A percentile compares a stretch with the other conserved stretches of the same genome.
Evolutionary conservation across 2,329 filamentous ascomycete genomes (phyloP).

Genomic region (Boeremia lycopersici): DNA sequence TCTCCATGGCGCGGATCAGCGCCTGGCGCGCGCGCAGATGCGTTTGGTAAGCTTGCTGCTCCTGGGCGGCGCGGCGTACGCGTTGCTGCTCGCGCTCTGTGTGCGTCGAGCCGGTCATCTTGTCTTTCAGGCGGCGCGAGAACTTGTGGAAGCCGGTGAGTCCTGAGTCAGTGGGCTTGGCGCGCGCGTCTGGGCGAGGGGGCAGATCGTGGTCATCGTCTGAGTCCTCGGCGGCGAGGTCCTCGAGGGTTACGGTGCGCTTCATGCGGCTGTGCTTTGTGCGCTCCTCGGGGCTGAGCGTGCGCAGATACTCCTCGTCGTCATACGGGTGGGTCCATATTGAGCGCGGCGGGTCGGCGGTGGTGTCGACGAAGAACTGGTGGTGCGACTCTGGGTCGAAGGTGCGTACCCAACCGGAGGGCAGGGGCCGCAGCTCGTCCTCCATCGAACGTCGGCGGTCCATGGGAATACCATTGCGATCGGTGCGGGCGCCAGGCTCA

Average conservation of each 20-base stretch:
- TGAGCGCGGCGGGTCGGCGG: conserved; percentile 58
- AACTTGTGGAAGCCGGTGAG: conserved; percentile 52
- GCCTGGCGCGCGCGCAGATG: conserved; percentile 59
- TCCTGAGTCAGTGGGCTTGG: conserved; percentile 18
- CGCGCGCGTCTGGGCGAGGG: conserved; percentile 8
- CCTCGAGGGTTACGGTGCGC: conserved; percentile 48
- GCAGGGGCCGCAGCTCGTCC: conserved; percentile 62
- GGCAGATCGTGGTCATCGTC: conserved; percentile 35
- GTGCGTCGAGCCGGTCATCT: conserved; percentile 63
- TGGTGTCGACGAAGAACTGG: conserved; percentile 69
- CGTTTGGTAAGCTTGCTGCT: conserved; percentile 58
- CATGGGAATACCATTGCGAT: conserved; percentile 60
- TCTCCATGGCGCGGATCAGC: conserved; percentile 58
- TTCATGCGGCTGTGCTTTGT: conserved; percentile 52
- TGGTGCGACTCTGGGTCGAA: conserved; percentile 61
- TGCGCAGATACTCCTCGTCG: conserved; percentile 59
- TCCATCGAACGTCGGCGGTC: conserved; percentile 64
- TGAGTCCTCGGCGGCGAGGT: conserved; percentile 52
- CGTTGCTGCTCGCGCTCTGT: conserved; percentile 58
- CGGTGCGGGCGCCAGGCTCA: conserved; percentile 36
- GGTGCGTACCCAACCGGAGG: conserved; percentile 62
- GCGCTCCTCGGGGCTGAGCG: conserved; percentile 57
- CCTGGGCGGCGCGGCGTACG: conserved; percentile 54
- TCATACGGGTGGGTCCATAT: conserved; percentile 69
- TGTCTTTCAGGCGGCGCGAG: conserved; percentile 65